A percentile compares a stretch with the other conserved stretches of the same genome.
These are phyloP conservation scores for Dryas octopetala DNA, from an alignment of 306 rosid species.

Conservation along the genomic window DNA sequence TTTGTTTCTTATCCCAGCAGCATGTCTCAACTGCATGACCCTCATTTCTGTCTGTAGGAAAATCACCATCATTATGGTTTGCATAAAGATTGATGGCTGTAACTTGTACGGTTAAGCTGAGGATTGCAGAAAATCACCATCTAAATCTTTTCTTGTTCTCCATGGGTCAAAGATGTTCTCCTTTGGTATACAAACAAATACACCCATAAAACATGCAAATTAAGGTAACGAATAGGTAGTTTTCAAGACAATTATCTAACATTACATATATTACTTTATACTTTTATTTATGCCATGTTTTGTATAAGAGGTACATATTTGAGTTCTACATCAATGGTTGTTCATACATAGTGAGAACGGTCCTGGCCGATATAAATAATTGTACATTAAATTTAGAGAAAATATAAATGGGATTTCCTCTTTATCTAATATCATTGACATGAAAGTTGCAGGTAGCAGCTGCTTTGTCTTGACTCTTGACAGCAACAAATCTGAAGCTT, in stretches of 20 bases:
- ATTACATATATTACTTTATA: background rate
- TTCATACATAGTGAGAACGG: background rate
- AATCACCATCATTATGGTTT: too few species aligned
- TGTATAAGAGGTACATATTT: background rate
- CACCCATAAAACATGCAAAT: too few species aligned
- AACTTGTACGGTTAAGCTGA: too few species aligned
- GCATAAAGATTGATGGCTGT: too few species aligned
- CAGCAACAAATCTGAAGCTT: background rate
- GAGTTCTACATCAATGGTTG: background rate
- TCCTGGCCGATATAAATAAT: background rate
- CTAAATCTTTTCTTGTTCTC: too few species aligned
- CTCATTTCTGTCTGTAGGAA: too few species aligned
- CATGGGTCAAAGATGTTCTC: too few species aligned
- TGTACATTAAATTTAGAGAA: background rate
- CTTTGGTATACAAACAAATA: too few species aligned
- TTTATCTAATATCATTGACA: background rate
- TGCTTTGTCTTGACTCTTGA: background rate
- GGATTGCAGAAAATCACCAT: too few species aligned
- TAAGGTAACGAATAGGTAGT: background rate
- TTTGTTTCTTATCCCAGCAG: too few species aligned
- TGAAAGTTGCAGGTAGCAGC: background rate
- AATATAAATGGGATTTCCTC: background rate
- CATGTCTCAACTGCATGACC: too few species aligned
- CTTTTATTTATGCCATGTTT: background rate
- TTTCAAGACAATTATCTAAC: background rate